These are phyloP conservation scores for Russula olivacea DNA, from an alignment of 768 basidiomycete species.

Conservation along the genomic window DNA sequence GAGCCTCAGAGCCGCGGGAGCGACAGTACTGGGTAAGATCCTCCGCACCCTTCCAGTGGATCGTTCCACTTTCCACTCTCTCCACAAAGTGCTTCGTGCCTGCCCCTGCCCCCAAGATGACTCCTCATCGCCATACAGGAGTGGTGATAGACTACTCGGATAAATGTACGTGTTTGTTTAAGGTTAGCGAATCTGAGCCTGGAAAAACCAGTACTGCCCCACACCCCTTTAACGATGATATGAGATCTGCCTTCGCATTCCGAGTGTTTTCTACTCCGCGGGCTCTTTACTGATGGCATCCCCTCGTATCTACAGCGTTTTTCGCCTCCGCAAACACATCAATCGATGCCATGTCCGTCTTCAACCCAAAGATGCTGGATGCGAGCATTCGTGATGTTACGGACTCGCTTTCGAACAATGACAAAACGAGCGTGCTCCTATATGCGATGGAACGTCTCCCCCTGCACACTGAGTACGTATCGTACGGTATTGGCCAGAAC, in stretches of 20 bases:
- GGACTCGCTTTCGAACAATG: conserved; percentile 49
- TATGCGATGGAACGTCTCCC: conserved; percentile 81
- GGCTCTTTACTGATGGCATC: not conserved
- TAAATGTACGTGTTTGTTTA: conserved; percentile 7
- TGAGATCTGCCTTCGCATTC: not conserved
- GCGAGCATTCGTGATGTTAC: conserved; percentile 68
- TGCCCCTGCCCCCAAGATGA: not conserved
- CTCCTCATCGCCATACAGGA: conserved; percentile 17
- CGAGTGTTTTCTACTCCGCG: not conserved
- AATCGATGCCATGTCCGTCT: conserved; percentile 45
- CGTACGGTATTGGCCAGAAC: not conserved
- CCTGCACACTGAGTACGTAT: conserved; percentile 50
- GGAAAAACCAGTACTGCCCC: not conserved
- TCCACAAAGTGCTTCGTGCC: not conserved
- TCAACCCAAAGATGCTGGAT: conserved; percentile 73
- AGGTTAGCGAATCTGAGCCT: not conserved
- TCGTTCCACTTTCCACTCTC: not conserved
- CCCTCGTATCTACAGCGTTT: not conserved
- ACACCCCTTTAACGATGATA: not conserved
- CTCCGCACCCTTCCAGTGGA: not conserved
- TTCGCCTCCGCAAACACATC: not conserved
- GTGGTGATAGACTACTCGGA: conserved; percentile 17
- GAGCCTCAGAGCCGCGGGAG: no score
- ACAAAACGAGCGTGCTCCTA: conserved; percentile 66
- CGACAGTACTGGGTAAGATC: no score